Percentiles rank a stretch among this genome's conserved stretches.
These are phyloP conservation scores for Stentor roeselii DNA, from an alignment of 73 alveolate genomes.

Conservation along the genomic window DNA sequence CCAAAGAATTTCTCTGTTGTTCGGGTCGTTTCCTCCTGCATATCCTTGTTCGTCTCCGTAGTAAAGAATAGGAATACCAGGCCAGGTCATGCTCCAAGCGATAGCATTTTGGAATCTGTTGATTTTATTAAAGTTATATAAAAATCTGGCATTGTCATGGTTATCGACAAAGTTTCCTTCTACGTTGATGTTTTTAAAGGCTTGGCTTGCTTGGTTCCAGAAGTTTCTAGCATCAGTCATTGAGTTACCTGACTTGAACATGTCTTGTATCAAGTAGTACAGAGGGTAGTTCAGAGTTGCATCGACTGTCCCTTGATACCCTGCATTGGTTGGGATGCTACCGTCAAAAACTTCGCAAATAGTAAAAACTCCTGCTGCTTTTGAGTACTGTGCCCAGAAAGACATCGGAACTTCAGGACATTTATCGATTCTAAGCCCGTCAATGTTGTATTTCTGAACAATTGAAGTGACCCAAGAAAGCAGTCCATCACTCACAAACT, in stretches of 20 bases:
- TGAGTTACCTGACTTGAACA: constrained; percentile 42
- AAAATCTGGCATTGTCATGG: constrained; percentile 94
- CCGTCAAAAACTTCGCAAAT: constrained; percentile 86
- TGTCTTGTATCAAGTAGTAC: constrained; percentile 64
- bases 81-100: constrained; percentile 69
- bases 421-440: constrained; percentile 88
- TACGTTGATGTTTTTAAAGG: constrained; percentile 36
- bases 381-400: constrained; percentile 74
- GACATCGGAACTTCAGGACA: constrained; percentile 74
- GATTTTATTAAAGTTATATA: constrained; percentile 39
- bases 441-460: constrained; percentile 58
- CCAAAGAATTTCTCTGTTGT: constrained; percentile 88
- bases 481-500: constrained; percentile 67
- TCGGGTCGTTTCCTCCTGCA: constrained; percentile 94
- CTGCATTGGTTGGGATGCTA: constrained; percentile 61
- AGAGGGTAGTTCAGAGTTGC: constrained; percentile 75
- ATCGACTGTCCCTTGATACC: constrained; percentile 61
- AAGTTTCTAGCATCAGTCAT: constrained; percentile 51
- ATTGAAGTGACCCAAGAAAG: constrained; percentile 65
- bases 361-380: constrained; percentile 70
- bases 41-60: constrained; percentile 95
- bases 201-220: not conserved
- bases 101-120: constrained; percentile 62
- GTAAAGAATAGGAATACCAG: constrained; percentile 93
- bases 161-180: constrained; percentile 76